Percentiles rank a stretch among this genome's conserved stretches.
phyloP scores from a whole-genome alignment of 176 grass and related monocot species.

The Themeda triandra region DNA sequence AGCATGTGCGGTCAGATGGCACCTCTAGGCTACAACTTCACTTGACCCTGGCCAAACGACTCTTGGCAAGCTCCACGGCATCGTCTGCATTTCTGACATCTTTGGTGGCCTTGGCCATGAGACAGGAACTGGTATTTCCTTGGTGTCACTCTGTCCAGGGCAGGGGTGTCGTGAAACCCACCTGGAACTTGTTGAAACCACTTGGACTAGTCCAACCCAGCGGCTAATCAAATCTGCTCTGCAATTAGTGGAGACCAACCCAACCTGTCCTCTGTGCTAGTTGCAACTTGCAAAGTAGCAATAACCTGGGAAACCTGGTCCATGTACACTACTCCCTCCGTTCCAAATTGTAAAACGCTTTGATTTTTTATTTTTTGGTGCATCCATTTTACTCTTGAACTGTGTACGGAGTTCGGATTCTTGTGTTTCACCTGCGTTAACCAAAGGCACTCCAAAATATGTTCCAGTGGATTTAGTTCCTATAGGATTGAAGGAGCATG shows the following conservation, averaged over 20 bases:
- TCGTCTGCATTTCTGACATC: background rate
- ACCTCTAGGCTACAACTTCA: background rate
- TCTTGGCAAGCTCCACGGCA: background rate
- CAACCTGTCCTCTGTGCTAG: background rate
- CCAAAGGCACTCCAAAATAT: too few relatives aligned
- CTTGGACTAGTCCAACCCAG: background rate
- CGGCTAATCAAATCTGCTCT: background rate
- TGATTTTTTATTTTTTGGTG: too few relatives aligned
- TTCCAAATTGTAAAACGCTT: too few relatives aligned
- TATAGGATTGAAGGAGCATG: too few relatives aligned
- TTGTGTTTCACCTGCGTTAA: too few relatives aligned
- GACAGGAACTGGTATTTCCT: background rate
- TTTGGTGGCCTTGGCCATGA: background rate
- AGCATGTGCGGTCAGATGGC: background rate
- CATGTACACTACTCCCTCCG: too few relatives aligned
- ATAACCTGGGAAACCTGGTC: background rate
- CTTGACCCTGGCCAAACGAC: background rate
- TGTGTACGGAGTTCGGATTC: too few relatives aligned
- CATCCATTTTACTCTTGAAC: too few relatives aligned
- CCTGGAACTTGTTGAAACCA: background rate
- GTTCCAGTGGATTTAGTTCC: too few relatives aligned
- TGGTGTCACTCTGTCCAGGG: background rate
- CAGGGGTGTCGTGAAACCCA: background rate
- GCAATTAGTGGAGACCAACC: background rate
- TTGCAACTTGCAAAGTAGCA: background rate